Conservation (phyloP, 2,329 filamentous ascomycete species). For the Colletotrichum magnum region DNA sequence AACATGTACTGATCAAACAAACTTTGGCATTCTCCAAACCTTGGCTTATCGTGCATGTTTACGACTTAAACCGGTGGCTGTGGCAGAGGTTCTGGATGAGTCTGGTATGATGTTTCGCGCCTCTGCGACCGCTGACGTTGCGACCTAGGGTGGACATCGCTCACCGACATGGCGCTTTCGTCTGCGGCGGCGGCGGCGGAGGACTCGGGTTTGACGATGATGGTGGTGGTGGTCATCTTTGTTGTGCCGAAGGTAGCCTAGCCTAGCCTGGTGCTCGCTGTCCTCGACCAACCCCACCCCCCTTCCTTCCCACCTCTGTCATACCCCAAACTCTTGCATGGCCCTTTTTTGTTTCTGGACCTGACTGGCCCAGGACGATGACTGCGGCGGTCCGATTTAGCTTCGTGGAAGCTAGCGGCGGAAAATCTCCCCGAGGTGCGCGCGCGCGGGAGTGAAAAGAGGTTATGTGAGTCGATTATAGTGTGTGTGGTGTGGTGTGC, state of each 20-base stretch:
- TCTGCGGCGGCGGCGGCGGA: neutral
- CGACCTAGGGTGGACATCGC: neutral
- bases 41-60: neutral
- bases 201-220: neutral
- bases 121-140: neutral
- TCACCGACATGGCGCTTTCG: neutral
- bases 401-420: neutral
- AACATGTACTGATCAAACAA: neutral
- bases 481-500: no score
- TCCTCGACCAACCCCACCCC: neutral
- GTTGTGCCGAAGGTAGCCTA: slow-evolving; percentile 31
- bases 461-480: no score
- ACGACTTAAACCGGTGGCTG: no score
- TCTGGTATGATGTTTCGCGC: neutral
- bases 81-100: neutral
- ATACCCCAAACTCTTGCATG: neutral
- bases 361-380: no score
- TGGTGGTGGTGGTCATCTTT: slow-evolving; percentile 3
- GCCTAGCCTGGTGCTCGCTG: slow-evolving; percentile 7
- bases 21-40: neutral
- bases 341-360: no score
- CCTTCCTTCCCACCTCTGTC: neutral
- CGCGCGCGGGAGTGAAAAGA: no score
- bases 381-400: neutral
- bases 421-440: no score